Percentiles rank a stretch among this genome's conserved stretches.
phyloP scores from a whole-genome alignment of 2,329 filamentous ascomycete genomes.

The Fusarium sp. region DNA sequence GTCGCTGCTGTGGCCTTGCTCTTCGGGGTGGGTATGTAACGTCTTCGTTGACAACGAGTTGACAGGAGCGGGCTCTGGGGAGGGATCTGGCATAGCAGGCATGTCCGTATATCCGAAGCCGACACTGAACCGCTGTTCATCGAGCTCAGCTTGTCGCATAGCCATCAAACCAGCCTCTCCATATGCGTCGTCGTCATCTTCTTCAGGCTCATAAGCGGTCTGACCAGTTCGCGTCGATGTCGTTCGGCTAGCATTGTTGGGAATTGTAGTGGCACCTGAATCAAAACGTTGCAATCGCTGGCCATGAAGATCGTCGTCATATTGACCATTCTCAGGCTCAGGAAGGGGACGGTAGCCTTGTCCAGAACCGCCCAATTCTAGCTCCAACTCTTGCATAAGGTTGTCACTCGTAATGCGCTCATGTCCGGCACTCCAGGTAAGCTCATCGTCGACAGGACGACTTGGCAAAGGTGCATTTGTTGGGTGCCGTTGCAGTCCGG shows the following conservation, averaged over 20 bases:
- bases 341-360: conserved; percentile 52
- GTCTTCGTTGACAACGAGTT: conserved; percentile 54
- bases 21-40: conserved; percentile 62
- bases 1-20: conserved; percentile 69
- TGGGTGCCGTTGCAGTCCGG: conserved; percentile 66
- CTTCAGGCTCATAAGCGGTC: conserved; percentile 43
- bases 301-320: conserved; percentile 57
- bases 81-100: conserved; percentile 45
- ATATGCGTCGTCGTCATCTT: conserved; percentile 88
- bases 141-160: conserved; percentile 85
- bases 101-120: conserved; percentile 50
- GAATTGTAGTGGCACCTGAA: conserved; percentile 61
- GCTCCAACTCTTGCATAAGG: conserved; percentile 69
- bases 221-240: conserved; percentile 36
- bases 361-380: conserved; percentile 58
- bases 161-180: conserved; percentile 86
- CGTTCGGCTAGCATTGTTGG: conserved; percentile 40
- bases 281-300: conserved; percentile 62
- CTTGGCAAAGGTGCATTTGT: conserved; percentile 71
- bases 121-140: conserved; percentile 66
- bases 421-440: conserved; percentile 56
- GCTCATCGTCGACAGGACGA: conserved; percentile 61
- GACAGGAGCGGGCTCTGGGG: conserved; percentile 32
- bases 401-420: conserved; percentile 62
- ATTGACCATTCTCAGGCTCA: conserved; percentile 59